These are phyloP conservation scores for Lachancea kluyveri DNA, from an alignment of 805 yeast genomes.

Conservation along the genomic window DNA sequence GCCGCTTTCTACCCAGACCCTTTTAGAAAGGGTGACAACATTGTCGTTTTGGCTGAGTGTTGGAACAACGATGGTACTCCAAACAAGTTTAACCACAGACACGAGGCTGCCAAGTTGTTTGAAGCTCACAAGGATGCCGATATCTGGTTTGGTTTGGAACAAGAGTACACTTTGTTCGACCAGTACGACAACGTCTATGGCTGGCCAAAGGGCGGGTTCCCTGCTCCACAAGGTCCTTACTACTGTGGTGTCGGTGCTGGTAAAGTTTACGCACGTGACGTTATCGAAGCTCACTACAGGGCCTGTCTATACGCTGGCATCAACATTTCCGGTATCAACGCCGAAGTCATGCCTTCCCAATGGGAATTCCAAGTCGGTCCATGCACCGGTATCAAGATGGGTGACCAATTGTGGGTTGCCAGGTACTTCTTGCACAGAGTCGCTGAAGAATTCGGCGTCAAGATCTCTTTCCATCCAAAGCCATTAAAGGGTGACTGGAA, in stretches of 20 bases:
- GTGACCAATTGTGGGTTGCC: slow-evolving; percentile 95
- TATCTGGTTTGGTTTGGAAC: slow-evolving; percentile 98
- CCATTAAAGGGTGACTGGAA: slow-evolving; percentile 99
- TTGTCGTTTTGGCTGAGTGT: slow-evolving; percentile 91
- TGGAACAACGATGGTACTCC: slow-evolving; percentile 99
- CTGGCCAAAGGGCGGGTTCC: slow-evolving; percentile 99
- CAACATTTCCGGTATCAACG: slow-evolving; percentile 91
- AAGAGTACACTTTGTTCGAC: slow-evolving; percentile 96
- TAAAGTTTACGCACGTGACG: slow-evolving; percentile 95
- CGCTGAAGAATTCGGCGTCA: slow-evolving; percentile 98
- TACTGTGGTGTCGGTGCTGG: slow-evolving; percentile 99
- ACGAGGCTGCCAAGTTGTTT: slow-evolving; percentile 92
- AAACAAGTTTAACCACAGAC: slow-evolving; percentile 97
- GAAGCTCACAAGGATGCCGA: slow-evolving; percentile 78
- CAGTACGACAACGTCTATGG: slow-evolving; percentile 86
- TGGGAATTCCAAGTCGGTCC: slow-evolving; percentile 99
- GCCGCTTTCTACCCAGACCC: slow-evolving; percentile 94
- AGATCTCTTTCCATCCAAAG: slow-evolving; percentile 98
- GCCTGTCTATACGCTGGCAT: slow-evolving; percentile 94
- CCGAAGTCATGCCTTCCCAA: slow-evolving; percentile 99
- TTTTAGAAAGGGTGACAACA: slow-evolving; percentile 96
- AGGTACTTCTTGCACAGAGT: slow-evolving; percentile 89
- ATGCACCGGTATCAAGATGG: slow-evolving; percentile 91
- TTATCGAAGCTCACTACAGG: slow-evolving; percentile 97
- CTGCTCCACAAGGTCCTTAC: slow-evolving; percentile 99